Conservation (phyloP, 2,329 filamentous ascomycete genomes). For the Penicillium sp. region DNA sequence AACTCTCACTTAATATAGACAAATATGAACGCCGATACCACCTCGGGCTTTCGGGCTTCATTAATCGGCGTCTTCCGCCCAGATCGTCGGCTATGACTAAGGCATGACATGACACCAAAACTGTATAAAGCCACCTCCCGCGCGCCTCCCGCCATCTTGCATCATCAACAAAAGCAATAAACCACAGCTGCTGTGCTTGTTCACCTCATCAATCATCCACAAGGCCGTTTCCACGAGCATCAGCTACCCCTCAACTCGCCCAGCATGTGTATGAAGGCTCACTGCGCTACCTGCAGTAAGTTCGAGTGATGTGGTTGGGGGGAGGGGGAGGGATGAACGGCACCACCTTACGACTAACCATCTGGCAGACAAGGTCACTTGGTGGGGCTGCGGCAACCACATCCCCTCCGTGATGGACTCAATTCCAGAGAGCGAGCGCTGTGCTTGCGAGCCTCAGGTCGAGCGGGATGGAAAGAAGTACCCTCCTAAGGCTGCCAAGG, state of each 20-base stretch:
- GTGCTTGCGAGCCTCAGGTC: constrained; percentile 66
- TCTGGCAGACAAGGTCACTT: constrained; percentile 58
- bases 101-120: constrained; percentile 5
- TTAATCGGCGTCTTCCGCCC: constrained; percentile 18
- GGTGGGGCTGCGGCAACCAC: constrained; percentile 68
- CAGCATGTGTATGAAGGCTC: constrained; percentile 66
- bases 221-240: neutral
- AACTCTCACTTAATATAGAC: neutral
- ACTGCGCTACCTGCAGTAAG: constrained; percentile 65
- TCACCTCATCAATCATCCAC: neutral
- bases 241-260: neutral
- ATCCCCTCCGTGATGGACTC: constrained; percentile 63
- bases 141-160: neutral
- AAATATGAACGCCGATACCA: constrained; percentile 9
- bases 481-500: constrained; percentile 61
- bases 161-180: neutral
- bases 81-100: constrained; percentile 26
- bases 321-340: no score
- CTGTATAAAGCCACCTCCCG: constrained; percentile 20
- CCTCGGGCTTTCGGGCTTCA: constrained; percentile 31
- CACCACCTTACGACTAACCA: constrained; percentile 8
- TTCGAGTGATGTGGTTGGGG: constrained; percentile 16
- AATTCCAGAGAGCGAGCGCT: constrained; percentile 62
- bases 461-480: constrained; percentile 63
- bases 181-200: neutral